Percentiles rank a stretch among this genome's conserved stretches.
phyloP scores from a whole-genome alignment of 2,329 filamentous ascomycete species.

The Chrysoporthe puriensis region DNA sequence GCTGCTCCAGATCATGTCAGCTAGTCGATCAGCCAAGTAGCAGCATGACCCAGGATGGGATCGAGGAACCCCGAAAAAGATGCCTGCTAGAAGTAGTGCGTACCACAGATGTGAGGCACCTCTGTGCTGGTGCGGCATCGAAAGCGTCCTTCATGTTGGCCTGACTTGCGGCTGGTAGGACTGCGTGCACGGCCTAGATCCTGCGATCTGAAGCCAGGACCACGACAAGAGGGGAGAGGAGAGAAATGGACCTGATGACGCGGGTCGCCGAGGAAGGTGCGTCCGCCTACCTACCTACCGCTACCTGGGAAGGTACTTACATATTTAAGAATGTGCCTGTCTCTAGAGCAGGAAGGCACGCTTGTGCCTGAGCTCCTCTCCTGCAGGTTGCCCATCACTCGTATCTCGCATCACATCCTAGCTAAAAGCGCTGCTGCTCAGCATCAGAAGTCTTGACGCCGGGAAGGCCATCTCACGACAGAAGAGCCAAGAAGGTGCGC shows the following conservation, averaged over 20 bases:
- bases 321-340: not conserved
- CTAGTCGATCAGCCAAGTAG: not conserved
- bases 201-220: too few species aligned
- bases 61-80: not conserved
- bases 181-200: not conserved
- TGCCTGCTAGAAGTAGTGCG: not conserved
- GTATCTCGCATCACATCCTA: not conserved
- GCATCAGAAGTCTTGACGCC: not conserved
- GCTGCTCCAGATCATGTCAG: not conserved
- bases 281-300: not conserved
- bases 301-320: too few species aligned
- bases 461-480: not conserved
- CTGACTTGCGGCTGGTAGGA: not conserved
- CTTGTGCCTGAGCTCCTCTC: not conserved
- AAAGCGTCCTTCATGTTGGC: slow-evolving; percentile 1
- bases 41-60: not conserved
- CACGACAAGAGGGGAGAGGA: too few species aligned
- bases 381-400: not conserved
- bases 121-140: slow-evolving; percentile 11
- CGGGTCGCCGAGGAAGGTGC: not conserved
- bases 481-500: not conserved
- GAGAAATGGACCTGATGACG: too few species aligned
- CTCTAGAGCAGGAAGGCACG: not conserved
- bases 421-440: not conserved
- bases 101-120: slow-evolving; percentile 15